A percentile compares a stretch with the other conserved stretches of the same genome.
phyloP scores from a whole-genome alignment of 305 asterid species.

The Fraxinus paxiana region DNA sequence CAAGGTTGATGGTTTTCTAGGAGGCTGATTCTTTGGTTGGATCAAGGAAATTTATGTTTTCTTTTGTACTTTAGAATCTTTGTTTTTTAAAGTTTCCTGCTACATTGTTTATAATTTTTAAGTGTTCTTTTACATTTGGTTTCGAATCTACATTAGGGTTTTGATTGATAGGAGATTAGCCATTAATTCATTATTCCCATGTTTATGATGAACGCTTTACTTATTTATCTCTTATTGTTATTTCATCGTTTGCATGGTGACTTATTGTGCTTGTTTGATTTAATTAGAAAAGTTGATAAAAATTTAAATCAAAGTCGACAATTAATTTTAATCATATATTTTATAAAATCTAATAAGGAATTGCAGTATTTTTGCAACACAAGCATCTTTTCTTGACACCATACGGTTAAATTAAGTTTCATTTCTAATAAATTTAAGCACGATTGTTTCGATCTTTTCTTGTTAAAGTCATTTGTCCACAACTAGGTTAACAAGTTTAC shows the following conservation, averaged over 20 bases:
- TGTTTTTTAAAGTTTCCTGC: not conserved
- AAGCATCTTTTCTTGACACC: not conserved
- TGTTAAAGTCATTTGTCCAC: not conserved
- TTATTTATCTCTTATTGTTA: not conserved
- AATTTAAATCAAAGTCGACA: not conserved
- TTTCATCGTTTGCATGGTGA: not conserved
- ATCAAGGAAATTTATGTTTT: not conserved
- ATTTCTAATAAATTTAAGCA: not conserved
- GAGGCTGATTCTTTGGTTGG: not conserved
- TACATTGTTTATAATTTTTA: not conserved
- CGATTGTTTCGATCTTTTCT: not conserved
- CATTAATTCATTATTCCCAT: not conserved
- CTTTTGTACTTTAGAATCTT: not conserved
- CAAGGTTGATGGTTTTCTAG: slow-evolving; percentile 21
- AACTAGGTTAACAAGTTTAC: not conserved
- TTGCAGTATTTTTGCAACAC: not conserved
- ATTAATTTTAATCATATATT: not conserved
- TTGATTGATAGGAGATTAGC: not conserved
- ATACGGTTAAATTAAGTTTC: not conserved
- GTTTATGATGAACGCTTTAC: not conserved
- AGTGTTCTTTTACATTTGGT: not conserved
- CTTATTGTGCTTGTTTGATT: not conserved
- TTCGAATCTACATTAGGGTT: not conserved
- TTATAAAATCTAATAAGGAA: not conserved
- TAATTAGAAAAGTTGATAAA: not conserved